A percentile compares a stretch with the other conserved stretches of the same genome.
These are phyloP conservation scores for Lactarius tabidus DNA, from an alignment of 768 basidiomycete species.

Conservation along the genomic window DNA sequence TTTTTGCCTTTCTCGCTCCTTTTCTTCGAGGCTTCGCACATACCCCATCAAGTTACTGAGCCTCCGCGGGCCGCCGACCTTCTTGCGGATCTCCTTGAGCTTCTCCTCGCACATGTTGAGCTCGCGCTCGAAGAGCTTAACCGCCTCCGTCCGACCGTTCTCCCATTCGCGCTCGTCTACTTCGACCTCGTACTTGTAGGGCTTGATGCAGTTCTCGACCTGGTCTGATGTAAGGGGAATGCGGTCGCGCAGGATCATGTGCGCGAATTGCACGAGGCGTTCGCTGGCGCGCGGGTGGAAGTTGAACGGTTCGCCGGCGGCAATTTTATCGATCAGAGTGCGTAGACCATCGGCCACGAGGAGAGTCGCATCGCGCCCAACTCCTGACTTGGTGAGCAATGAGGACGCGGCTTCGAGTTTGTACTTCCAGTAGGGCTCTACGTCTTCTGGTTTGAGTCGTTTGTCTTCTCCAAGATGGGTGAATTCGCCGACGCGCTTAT, in stretches of 20 bases:
- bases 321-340: constrained; percentile 85
- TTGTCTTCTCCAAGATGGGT: constrained; percentile 63
- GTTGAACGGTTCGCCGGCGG: constrained; percentile 84
- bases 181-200: constrained; percentile 97
- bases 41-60: constrained; percentile 73
- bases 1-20: constrained; percentile 60
- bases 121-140: constrained; percentile 83
- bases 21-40: constrained; percentile 78
- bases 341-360: constrained; percentile 94
- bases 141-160: constrained; percentile 65
- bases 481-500: constrained; percentile 79
- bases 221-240: constrained; percentile 95
- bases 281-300: constrained; percentile 87
- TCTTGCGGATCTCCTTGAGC: constrained; percentile 79
- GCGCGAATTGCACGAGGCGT: constrained; percentile 87
- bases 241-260: constrained; percentile 88
- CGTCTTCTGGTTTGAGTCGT: constrained; percentile 63
- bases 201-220: constrained; percentile 99
- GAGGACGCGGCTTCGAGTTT: constrained; percentile 94
- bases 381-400: constrained; percentile 90
- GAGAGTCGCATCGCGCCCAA: constrained; percentile 90
- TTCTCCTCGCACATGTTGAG: constrained; percentile 78
- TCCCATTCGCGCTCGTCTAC: constrained; percentile 94
- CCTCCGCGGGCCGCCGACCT: constrained; percentile 83
- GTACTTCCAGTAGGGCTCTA: constrained; percentile 92